phyloP scores from a whole-genome alignment of 257 asterid species.

The Solanum pennellii region DNA sequence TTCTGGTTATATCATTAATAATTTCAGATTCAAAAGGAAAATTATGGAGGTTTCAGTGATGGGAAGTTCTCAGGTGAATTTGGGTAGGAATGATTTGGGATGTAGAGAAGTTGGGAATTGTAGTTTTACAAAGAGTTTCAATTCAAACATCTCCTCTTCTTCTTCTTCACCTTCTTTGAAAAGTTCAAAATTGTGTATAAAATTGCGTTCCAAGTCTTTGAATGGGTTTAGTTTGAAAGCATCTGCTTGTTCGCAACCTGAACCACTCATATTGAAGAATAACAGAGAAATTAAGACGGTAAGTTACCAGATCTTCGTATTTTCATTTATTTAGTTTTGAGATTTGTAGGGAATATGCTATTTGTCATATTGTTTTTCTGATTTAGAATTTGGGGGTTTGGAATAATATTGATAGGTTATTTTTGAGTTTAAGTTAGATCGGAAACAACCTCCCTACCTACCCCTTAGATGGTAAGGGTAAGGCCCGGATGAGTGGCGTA shows the following conservation, averaged over 20 bases:
- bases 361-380: neutral
- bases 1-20: neutral
- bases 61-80: constrained; percentile 58
- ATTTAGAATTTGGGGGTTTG: neutral
- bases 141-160: constrained; percentile 13
- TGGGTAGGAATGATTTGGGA: constrained; percentile 22
- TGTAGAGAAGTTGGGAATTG: constrained; percentile 28
- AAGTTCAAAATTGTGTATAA: constrained; percentile 8
- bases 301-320: neutral
- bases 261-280: constrained; percentile 23
- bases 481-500: neutral
- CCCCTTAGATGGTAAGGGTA: neutral
- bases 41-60: constrained; percentile 59
- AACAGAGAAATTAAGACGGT: constrained; percentile 19
- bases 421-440: neutral
- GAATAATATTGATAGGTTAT: neutral
- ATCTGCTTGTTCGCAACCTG: constrained; percentile 23
- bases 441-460: neutral
- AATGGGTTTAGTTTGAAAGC: constrained; percentile 26
- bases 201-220: constrained; percentile 30
- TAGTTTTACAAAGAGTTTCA: constrained; percentile 35
- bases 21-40: neutral
- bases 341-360: neutral
- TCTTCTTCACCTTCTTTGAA: constrained; percentile 15
- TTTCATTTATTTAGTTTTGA: neutral